Percentiles rank a stretch among this genome's conserved stretches.
Conservation (phyloP, 2,329 filamentous ascomycete species). For the Lecanicillium sp. region DNA sequence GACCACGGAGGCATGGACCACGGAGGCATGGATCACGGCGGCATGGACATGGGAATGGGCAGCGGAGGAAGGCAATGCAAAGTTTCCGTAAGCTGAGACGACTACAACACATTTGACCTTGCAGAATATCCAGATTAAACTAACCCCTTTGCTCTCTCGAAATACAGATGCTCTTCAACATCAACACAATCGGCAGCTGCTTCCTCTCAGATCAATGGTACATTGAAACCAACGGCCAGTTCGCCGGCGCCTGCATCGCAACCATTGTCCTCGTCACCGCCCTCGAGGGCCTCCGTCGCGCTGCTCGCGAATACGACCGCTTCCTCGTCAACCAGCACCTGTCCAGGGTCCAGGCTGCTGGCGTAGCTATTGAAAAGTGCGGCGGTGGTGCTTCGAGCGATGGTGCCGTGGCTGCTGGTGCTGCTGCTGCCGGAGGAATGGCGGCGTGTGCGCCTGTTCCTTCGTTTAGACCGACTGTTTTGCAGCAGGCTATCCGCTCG, state of each 20-base stretch:
- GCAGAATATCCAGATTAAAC: too few species aligned
- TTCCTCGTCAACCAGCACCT: conserved; percentile 49
- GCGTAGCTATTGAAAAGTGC: conserved; percentile 1
- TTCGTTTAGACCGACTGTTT: conserved; percentile 46
- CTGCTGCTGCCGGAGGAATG: conserved; percentile 6
- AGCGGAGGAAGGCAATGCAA: conserved; percentile 24
- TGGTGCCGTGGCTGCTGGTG: conserved; percentile 10
- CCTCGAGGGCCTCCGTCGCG: conserved; percentile 65
- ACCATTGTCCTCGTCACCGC: conserved; percentile 64
- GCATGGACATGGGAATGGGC: conserved; percentile 20
- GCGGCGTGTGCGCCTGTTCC: conserved; percentile 14
- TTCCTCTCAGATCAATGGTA: conserved; percentile 66
- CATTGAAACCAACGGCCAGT: conserved; percentile 60
- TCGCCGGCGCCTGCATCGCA: conserved; percentile 73
- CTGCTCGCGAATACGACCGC: conserved; percentile 64
- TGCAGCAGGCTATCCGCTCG: conserved; percentile 60
- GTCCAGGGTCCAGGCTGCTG: conserved; percentile 19
- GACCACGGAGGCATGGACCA: conserved; percentile 13
- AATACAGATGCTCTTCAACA: conserved; percentile 70
- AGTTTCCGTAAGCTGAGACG: conserved; percentile 25
- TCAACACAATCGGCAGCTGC: conserved; percentile 62
- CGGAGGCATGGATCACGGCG: conserved; percentile 4
- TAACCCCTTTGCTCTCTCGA: too few species aligned
- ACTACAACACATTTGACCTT: neutral
- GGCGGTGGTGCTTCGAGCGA: conserved; percentile 8